These are phyloP conservation scores for Cylindrodendrum hubeiense DNA, from an alignment of 2,329 filamentous ascomycete genomes.

Conservation along the genomic window DNA sequence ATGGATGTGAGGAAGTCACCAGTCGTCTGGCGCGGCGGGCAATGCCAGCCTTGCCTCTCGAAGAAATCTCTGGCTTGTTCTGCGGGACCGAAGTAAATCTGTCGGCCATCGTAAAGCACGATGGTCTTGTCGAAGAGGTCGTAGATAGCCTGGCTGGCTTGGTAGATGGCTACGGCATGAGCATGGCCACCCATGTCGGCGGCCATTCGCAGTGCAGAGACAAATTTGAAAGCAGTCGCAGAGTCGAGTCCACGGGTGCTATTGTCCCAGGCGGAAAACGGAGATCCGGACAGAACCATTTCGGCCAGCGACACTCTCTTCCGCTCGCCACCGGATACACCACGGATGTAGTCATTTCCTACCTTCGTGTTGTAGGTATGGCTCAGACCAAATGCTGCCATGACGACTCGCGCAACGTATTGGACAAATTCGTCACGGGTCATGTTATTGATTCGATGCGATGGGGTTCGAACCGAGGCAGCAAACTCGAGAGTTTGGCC, in stretches of 20 bases:
- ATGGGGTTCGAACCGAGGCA: constrained; percentile 75
- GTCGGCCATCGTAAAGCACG: constrained; percentile 80
- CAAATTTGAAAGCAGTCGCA: constrained; percentile 80
- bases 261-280: constrained; percentile 76
- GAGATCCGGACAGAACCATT: constrained; percentile 74
- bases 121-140: constrained; percentile 81
- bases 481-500: constrained; percentile 81
- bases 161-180: constrained; percentile 77
- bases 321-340: constrained; percentile 77
- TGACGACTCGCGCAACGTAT: constrained; percentile 75
- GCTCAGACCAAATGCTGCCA: constrained; percentile 78
- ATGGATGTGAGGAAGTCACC: constrained; percentile 78
- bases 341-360: constrained; percentile 79
- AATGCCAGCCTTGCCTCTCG: constrained; percentile 75
- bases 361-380: constrained; percentile 81
- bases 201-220: constrained; percentile 72
- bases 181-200: constrained; percentile 74
- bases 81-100: constrained; percentile 81
- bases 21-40: constrained; percentile 74
- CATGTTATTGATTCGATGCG: constrained; percentile 73
- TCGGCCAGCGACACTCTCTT: constrained; percentile 89
- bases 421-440: constrained; percentile 69
- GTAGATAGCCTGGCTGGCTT: constrained; percentile 77
- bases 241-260: constrained; percentile 79
- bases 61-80: constrained; percentile 73